Evolutionary conservation across 768 basidiomycete genomes (phyloP).

Genomic region (Suillus occidentalis): DNA sequence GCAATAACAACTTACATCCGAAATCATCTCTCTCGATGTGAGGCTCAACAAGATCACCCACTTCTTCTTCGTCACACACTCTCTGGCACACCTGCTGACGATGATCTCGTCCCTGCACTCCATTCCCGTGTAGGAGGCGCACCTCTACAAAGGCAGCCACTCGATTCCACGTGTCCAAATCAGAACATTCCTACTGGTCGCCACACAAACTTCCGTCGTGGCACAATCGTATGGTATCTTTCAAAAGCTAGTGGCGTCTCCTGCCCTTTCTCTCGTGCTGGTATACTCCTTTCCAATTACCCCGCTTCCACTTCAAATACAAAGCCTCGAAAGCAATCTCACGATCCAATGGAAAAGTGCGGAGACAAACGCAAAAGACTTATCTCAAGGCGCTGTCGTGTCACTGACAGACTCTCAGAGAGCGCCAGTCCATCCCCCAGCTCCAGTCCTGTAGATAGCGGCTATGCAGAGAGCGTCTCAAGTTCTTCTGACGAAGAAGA

Average conservation of each 20-base stretch:
- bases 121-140: conserved; percentile 72
- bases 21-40: conserved; percentile 69
- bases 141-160: conserved; percentile 36
- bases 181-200: conserved; percentile 21
- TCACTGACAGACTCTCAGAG: not conserved
- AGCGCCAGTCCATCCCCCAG: not conserved
- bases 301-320: conserved; percentile 39
- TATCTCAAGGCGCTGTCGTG: not conserved
- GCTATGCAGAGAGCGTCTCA: conserved; percentile 22
- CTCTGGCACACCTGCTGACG: conserved; percentile 71
- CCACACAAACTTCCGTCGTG: conserved; percentile 71
- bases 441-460: conserved; percentile 28
- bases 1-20: conserved; percentile 84
- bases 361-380: conserved; percentile 48
- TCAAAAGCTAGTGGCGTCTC: conserved; percentile 71
- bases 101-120: conserved; percentile 71
- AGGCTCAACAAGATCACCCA: conserved; percentile 68
- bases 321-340: conserved; percentile 33
- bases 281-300: conserved; percentile 73
- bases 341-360: conserved; percentile 32
- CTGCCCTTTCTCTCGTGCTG: conserved; percentile 72
- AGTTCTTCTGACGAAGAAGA: conserved; percentile 30
- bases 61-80: conserved; percentile 71
- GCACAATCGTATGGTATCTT: conserved; percentile 82
- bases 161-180: conserved; percentile 12